A percentile compares a stretch with the other conserved stretches of the same genome.
Evolutionary conservation across 75 land plant species (phyloP).

Genomic region (Adiantum capillusveneris): DNA sequence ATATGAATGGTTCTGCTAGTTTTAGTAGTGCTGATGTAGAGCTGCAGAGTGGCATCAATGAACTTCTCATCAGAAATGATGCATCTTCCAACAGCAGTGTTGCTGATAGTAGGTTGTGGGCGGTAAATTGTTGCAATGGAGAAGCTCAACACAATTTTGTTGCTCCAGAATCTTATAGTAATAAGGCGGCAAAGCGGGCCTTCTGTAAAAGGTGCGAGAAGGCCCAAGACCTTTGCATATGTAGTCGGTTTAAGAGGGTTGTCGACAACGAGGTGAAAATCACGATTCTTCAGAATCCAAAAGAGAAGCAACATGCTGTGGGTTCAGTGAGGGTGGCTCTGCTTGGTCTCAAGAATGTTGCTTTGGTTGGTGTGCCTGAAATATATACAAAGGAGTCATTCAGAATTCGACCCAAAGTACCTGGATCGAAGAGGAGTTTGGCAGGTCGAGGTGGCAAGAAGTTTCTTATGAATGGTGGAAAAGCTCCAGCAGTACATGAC

Average conservation of each 20-base stretch:
- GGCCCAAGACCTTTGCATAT: conserved; percentile 54
- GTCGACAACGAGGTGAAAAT: conserved; percentile 43
- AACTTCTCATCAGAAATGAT: too few species aligned
- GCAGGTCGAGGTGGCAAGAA: conserved; percentile 17
- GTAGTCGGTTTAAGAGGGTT: conserved; percentile 36
- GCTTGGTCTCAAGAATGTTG: conserved; percentile 59
- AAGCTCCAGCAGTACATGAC: background rate
- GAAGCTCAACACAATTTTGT: too few species aligned
- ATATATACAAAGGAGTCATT: conserved; percentile 26
- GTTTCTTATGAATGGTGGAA: background rate
- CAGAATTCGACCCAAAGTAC: conserved; percentile 28
- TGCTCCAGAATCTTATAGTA: too few species aligned
- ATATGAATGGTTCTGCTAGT: too few species aligned
- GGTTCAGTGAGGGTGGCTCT: conserved; percentile 65
- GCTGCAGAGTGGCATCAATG: too few species aligned
- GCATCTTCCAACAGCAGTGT: too few species aligned
- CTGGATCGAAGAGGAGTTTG: conserved; percentile 23
- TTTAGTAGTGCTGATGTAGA: too few species aligned
- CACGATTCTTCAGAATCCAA: conserved; percentile 77
- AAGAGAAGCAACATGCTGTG: conserved; percentile 67
- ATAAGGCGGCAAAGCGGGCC: conserved; percentile 42
- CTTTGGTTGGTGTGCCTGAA: conserved; percentile 48
- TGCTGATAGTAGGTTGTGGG: too few species aligned
- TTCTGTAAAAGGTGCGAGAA: conserved; percentile 60
- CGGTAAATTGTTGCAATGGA: too few species aligned